Base-by-base conservation (phyloP, 2,329 filamentous ascomycete species). In the Acrodontium crateriforme region DNA sequence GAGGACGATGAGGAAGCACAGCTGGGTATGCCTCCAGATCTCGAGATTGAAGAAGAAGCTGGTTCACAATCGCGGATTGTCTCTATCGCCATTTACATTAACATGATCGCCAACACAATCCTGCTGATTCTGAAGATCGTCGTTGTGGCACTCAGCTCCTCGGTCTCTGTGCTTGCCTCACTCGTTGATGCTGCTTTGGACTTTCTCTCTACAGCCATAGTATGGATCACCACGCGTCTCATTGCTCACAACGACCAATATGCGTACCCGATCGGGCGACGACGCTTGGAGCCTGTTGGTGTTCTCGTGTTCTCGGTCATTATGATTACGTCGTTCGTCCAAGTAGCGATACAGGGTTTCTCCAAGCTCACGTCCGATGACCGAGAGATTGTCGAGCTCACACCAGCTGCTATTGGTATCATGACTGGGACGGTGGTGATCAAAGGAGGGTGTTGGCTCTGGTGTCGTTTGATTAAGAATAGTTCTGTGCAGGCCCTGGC, bases 11-110 rank as follows among this genome's bases (percentile, higher is more conserved):
- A 60, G 9, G 50, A 55, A 6, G 58, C 58, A 30, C 41, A 41
- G 41, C 61, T 15, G 0, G 24, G 22, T 9, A 65, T 76, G 32
- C 69, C 83, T 22, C 78, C 77, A 6, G 76, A 73, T 52, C 68
- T 79, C 30, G 76, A 79, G 23, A 55, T 57, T 1, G 66, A 71
- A 32, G 78, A 84, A 38, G 77, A 76, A 32, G 67, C 84, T 2
- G 78, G 84, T 46, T 81, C 75, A 37, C 66, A 74, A 25, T 75
- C 77, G 34, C 72, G 69, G 10, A 71, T 92, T 26, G 83, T 94
- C 26, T 78, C 74, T n/a, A 48, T 89, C 12, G 85, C 87, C 22
- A 89, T 95, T 45, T 87, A 84, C 52, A 59, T 91, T 52, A 93
- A 91, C 49, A 69, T 91, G 26, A 56, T 69, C 13, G 84, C 83